Base-by-base conservation (phyloP, 148 eudicot species). In the Amaranthus hypochondriacus region DNA sequence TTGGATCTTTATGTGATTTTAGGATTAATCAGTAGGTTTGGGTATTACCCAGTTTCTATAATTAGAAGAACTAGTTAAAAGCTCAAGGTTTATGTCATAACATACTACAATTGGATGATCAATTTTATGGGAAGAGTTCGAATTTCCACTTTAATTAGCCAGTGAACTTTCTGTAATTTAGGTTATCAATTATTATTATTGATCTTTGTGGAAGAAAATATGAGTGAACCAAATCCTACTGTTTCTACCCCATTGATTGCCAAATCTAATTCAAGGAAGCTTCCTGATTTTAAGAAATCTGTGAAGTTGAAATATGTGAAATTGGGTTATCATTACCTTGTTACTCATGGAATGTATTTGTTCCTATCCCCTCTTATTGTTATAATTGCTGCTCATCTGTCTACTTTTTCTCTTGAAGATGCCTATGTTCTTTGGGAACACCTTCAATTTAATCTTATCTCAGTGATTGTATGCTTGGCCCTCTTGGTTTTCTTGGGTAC, bases 231-330 rank as follows among this genome's bases (percentile, higher is more conserved):
- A 67, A 78, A 75, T 15, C 74, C 77, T 49, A 28, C 1, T 28
- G 39, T 28, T 28, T 55, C 50, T 11, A 56, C 64, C 64, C 77
- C 85, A 11, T 65, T 70, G 75, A 51, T 73, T 10, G 70, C 66
- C 51, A 72, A 79, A 60, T 75, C 88, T 57, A 56, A 67, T 6
- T 77, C 86, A 39, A 73, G 82, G 11, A 79, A 73, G 49, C 90
- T 87, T 39, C 90, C 88, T 42, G 88, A 85, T 78, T 85, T 83
- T 74, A 74, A 75, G 72, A 73, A 83, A 46, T 83, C 88, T 15
- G 70, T 87, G n/a, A 87, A 87, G 60, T 59, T 87, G 79, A 87
- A 85, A 60, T 85, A 87, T 62, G 87, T 87, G 5, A 87, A 87
- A 80, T 75, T 87, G 18, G 90, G 88, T 21, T 87, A 85, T 68